Evolutionary conservation across 1,284 basidiomycete genomes (phyloP).

Genomic region (Papiliotrema fonsecae): DNA sequence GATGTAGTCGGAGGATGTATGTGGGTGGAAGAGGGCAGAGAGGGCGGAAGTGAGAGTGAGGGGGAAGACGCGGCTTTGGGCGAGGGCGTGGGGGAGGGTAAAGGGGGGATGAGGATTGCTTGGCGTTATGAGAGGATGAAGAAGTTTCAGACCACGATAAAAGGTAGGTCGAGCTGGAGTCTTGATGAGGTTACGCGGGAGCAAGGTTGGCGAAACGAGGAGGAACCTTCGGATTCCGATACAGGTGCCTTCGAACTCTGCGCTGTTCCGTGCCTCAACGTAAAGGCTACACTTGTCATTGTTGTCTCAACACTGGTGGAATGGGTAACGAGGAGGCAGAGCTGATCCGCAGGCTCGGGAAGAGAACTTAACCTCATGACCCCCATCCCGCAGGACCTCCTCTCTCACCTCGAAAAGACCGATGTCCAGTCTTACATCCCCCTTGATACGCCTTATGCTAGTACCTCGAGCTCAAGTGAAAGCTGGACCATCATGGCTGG

Average conservation of each 20-base stretch:
- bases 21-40: slow-evolving; percentile 54
- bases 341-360: neutral
- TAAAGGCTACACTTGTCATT: no score
- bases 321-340: no score
- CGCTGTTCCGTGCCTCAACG: no score
- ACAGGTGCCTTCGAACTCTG: no score
- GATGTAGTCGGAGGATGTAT: slow-evolving; percentile 65
- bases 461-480: slow-evolving; percentile 5
- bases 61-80: slow-evolving; percentile 17
- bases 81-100: slow-evolving; percentile 42
- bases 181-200: no score
- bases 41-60: slow-evolving; percentile 6
- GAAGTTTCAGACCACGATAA: slow-evolving; percentile 74
- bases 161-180: slow-evolving; percentile 10
- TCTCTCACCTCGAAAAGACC: slow-evolving; percentile 17
- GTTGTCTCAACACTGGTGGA: no score
- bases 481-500: slow-evolving; percentile 6
- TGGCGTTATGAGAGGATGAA: slow-evolving; percentile 94
- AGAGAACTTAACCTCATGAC: slow-evolving; percentile 24
- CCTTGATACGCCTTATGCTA: neutral
- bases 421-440: slow-evolving; percentile 18
- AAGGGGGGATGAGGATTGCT: slow-evolving; percentile 65
- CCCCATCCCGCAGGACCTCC: slow-evolving; percentile 20
- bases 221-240: no score
- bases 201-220: no score